These are phyloP conservation scores for Begonia loranthoides DNA, from an alignment of 306 rosid genomes.

Conservation along the genomic window DNA sequence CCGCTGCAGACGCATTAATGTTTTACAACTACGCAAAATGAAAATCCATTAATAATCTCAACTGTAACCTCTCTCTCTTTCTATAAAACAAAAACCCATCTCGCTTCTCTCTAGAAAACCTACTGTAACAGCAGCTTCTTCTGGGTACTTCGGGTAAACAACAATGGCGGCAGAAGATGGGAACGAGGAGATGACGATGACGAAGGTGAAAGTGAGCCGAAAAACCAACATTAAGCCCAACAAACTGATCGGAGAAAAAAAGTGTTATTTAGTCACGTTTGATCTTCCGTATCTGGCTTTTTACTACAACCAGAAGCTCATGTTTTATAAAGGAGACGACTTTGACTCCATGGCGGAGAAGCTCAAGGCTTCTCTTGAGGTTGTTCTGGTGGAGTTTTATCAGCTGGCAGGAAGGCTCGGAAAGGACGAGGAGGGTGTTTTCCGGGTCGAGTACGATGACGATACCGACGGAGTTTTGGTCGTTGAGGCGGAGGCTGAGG, in stretches of 20 bases:
- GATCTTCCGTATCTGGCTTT: constrained; percentile 89
- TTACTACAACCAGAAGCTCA: constrained; percentile 84
- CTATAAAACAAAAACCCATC: constrained; percentile 5
- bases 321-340: constrained; percentile 49
- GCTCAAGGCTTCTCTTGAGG: constrained; percentile 48
- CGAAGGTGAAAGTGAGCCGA: constrained; percentile 38
- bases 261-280: constrained; percentile 67
- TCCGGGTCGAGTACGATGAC: constrained; percentile 64
- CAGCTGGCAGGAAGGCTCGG: constrained; percentile 79
- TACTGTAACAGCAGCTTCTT: too few species aligned
- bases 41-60: constrained; percentile 26
- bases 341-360: constrained; percentile 49
- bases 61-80: neutral
- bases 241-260: constrained; percentile 47
- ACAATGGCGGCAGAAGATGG: constrained; percentile 33
- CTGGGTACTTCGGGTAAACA: neutral
- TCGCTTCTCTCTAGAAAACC: too few species aligned
- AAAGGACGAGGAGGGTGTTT: constrained; percentile 83
- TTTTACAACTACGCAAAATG: constrained; percentile 29
- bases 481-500: constrained; percentile 46
- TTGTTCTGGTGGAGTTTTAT: constrained; percentile 53
- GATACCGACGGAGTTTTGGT: constrained; percentile 62
- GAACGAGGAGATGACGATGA: constrained; percentile 12
- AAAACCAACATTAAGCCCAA: constrained; percentile 48
- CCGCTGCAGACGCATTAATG: constrained; percentile 15